A percentile compares a stretch with the other conserved stretches of the same genome.
Evolutionary conservation across 768 basidiomycete genomes (phyloP).

Genomic region (Cystobasidium tubakii): DNA sequence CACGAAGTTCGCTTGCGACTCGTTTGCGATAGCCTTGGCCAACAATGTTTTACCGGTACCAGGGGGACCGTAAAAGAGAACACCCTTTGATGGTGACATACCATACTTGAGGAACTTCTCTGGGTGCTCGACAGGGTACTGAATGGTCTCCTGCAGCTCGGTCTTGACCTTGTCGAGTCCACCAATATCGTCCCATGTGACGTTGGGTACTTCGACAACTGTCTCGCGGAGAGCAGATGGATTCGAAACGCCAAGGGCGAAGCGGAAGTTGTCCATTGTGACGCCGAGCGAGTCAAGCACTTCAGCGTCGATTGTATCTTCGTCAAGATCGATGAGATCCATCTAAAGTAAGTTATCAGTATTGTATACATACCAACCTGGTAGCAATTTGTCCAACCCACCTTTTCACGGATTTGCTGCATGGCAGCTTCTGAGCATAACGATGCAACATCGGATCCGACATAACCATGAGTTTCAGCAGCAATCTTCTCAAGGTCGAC

Average conservation of each 20-base stretch:
- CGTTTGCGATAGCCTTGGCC: constrained; percentile 98
- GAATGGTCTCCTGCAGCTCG: constrained; percentile 98
- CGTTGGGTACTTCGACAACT: constrained; percentile 96
- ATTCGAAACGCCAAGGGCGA: constrained; percentile 93
- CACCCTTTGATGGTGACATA: constrained; percentile 99
- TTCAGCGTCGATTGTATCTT: constrained; percentile 98
- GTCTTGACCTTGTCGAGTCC: constrained; percentile 99
- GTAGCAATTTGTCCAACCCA: constrained; percentile 57
- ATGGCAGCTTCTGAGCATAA: constrained; percentile 98
- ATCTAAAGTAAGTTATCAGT: constrained; percentile 56
- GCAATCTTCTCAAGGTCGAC: constrained; percentile 99
- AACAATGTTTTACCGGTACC: constrained; percentile 99
- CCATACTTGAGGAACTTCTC: constrained; percentile 99
- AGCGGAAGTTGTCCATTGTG: constrained; percentile 99
- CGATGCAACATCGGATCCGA: constrained; percentile 94
- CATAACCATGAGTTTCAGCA: constrained; percentile 98
- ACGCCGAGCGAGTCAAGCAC: constrained; percentile 97
- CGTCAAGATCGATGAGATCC: constrained; percentile 81
- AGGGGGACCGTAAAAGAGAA: constrained; percentile 97
- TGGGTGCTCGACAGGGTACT: constrained; percentile 99
- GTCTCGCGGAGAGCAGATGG: constrained; percentile 98
- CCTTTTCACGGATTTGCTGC: constrained; percentile 99
- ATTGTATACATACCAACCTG: not conserved
- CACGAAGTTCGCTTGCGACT: constrained; percentile 99
- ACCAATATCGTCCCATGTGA: constrained; percentile 98